Base-by-base conservation (phyloP, 441 rosid genomes). In the Gossypium aridum region DNA sequence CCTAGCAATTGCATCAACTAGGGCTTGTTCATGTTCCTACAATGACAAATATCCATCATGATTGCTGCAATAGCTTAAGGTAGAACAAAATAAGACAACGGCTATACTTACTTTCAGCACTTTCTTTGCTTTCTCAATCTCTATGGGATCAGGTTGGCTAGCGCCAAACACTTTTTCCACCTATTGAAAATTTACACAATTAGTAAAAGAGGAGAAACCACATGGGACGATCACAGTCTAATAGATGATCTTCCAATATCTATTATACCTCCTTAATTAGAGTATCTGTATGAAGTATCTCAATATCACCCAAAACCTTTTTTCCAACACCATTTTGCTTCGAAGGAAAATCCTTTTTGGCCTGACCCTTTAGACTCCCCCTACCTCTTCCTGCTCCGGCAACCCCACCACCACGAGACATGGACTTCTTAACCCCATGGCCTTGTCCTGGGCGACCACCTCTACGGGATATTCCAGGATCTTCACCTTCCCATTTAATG, bases 1-100 rank as follows among this genome's bases (percentile, higher is more conserved):
- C 88, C 86, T 89, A 7, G 98, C 89, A 75, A 96, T 96, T 65
- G 98, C 99, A 62, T 89, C 91, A 10, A 92, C 81, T 55, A 96
- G 89, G 70, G 98, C 97, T 88, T 87, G 90, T 79, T 96, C 99
- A 51, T 96, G 99, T 31, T 96, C 98, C 99, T 94, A 83, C 81
- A 78, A 62, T 65, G 62, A 53, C 62, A 23, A 70, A 47, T 54
- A 70, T 26, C 69, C 73, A 74, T 79, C 20, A 73, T 22, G 39
- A 61, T 73, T 26, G 49, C 49, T 56, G 53, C 49, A 45, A 64
- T 10, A 22, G 5, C 54, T 37, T 1, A 22, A 37, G 45, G 12
- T 37, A 8, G 43, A 37, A 37, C 43, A 37, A 37, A 37, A 8
- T 7, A 73, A 70, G 20, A 64, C 17, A 69, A 49, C 25, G 54